Evolutionary conservation across 2,329 filamentous ascomycete species (phyloP).

Genomic region (Verticillium alfalfae): DNA sequence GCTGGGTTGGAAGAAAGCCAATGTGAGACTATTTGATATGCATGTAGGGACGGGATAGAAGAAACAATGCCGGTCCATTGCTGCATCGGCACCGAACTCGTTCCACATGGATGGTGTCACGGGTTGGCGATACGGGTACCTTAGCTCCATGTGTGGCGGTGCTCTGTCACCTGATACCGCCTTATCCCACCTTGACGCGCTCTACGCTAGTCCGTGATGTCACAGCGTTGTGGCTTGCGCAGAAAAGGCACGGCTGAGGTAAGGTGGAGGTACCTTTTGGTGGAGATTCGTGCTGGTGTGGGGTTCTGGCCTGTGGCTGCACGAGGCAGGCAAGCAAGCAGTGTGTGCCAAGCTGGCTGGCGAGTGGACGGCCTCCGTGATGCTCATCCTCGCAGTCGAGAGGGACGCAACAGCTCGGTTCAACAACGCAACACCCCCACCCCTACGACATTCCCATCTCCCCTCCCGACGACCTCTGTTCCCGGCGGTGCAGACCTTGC

Average conservation of each 20-base stretch:
- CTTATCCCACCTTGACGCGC: slow-evolving; percentile 4
- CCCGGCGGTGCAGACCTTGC: neutral
- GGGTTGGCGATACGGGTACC: neutral
- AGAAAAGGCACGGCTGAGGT: neutral
- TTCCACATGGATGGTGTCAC: neutral
- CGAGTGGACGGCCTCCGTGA: neutral
- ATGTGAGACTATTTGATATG: neutral
- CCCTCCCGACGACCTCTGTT: neutral
- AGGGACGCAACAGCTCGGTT: neutral
- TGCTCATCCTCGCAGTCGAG: neutral
- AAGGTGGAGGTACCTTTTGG: neutral
- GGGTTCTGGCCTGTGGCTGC: neutral
- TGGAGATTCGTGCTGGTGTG: neutral
- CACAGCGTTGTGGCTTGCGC: slow-evolving; percentile 2
- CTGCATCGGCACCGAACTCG: neutral
- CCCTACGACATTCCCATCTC: neutral
- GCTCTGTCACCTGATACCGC: slow-evolving; percentile 4
- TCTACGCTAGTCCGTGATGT: slow-evolving; percentile 8
- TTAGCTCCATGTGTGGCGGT: slow-evolving; percentile 1
- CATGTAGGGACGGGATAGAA: neutral
- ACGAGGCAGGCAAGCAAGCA: neutral
- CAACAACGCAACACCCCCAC: neutral
- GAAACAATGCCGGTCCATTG: neutral
- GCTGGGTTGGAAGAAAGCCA: neutral
- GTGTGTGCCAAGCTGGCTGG: neutral